Conservation (phyloP, 2,329 filamentous ascomycete species). For the Elsinoe arachidis region DNA sequence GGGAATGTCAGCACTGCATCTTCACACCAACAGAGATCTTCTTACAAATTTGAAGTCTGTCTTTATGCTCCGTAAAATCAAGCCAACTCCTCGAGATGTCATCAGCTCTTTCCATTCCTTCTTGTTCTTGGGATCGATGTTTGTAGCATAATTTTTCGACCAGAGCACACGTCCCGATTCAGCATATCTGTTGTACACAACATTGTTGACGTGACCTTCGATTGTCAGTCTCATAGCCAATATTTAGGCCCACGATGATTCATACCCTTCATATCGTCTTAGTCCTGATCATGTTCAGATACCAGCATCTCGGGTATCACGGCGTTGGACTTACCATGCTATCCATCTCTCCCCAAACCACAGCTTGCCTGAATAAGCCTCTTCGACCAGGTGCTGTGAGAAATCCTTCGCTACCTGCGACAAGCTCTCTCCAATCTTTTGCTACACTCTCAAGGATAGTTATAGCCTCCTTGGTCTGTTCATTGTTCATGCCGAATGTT, state of each 20-base stretch:
- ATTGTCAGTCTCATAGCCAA: neutral
- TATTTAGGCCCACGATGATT: neutral
- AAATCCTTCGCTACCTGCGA: conserved; percentile 68
- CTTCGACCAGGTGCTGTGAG: conserved; percentile 54
- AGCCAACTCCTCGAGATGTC: conserved; percentile 55
- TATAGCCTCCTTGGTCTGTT: conserved; percentile 51
- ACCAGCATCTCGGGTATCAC: neutral
- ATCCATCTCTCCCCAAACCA: conserved; percentile 79
- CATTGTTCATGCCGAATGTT: conserved; percentile 56
- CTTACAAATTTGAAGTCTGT: conserved; percentile 82
- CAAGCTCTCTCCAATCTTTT: conserved; percentile 60
- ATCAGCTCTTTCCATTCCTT: conserved; percentile 61
- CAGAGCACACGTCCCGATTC: conserved; percentile 76
- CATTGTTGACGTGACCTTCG: conserved; percentile 75
- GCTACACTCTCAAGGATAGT: conserved; percentile 52
- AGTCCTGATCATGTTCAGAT: neutral
- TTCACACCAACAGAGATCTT: conserved; percentile 16
- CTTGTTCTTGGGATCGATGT: conserved; percentile 53
- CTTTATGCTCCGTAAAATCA: conserved; percentile 72
- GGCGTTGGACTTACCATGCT: conserved; percentile 42
- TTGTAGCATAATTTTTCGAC: conserved; percentile 58
- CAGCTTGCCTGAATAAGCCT: conserved; percentile 56
- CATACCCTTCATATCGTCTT: conserved; percentile 8
- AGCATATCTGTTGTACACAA: conserved; percentile 73
- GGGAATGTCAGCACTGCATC: conserved; percentile 7